phyloP scores from a whole-genome alignment of 306 rosid genomes.

The Inga leiocalycina region DNA sequence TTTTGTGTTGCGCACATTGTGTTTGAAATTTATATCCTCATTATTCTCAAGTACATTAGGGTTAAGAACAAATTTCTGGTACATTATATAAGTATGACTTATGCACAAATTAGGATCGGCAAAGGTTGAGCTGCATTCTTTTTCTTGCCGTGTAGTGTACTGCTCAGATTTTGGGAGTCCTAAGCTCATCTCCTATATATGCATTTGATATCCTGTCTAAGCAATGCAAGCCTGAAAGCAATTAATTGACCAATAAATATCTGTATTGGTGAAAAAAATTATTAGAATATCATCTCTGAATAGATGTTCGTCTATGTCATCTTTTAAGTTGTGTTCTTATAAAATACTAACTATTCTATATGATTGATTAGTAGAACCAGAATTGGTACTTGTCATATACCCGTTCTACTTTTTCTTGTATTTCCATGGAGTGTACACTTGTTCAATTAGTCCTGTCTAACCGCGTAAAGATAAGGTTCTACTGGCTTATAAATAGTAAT shows the following conservation, averaged over 20 bases:
- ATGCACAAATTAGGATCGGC: background rate
- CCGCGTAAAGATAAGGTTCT: background rate
- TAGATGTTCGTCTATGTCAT: background rate
- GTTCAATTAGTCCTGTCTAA: background rate
- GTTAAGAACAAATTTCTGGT: background rate
- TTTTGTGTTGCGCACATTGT: background rate
- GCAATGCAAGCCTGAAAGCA: background rate
- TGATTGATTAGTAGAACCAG: conserved; percentile 9
- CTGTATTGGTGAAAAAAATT: background rate
- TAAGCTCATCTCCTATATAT: background rate
- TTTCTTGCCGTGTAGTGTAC: background rate
- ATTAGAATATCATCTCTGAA: background rate
- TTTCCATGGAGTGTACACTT: background rate
- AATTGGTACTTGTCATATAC: background rate
- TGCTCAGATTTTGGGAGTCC: background rate
- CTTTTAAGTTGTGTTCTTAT: background rate
- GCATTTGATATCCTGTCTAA: background rate
- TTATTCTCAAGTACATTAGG: background rate
- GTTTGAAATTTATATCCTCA: background rate
- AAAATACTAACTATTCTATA: background rate
- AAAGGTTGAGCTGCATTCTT: background rate
- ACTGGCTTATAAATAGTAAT: background rate
- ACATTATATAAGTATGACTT: background rate
- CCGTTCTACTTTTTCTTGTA: background rate
- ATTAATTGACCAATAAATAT: background rate